Percentiles rank a stretch among this genome's conserved stretches.
These are phyloP conservation scores for Syzygium jambos DNA, from an alignment of 345 rosid species.

Conservation along the genomic window DNA sequence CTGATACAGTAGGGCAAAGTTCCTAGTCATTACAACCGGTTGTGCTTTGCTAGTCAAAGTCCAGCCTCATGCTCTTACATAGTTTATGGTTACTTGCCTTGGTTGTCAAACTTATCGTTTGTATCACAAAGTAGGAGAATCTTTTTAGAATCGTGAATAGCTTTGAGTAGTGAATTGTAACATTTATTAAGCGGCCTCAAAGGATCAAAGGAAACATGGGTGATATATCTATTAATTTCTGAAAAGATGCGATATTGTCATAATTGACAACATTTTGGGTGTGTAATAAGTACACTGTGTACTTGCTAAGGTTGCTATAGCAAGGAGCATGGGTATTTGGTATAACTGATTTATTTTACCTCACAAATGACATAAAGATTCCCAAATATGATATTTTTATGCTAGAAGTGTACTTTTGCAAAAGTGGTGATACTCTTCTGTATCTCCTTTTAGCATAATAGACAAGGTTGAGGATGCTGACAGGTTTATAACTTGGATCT, in stretches of 20 bases:
- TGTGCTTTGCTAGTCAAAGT: not conserved
- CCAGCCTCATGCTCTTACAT: not conserved
- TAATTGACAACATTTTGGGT: not conserved
- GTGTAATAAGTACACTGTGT: not conserved
- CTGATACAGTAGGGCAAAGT: not conserved
- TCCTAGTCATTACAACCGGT: not conserved
- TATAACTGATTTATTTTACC: not conserved
- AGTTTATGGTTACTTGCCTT: not conserved
- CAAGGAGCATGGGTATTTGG: not conserved
- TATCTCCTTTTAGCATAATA: not conserved
- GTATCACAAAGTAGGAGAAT: not conserved
- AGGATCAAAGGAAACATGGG: not conserved
- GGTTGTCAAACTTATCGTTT: not conserved
- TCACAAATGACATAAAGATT: not conserved
- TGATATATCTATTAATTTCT: not conserved
- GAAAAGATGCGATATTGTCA: not conserved
- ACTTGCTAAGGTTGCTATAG: not conserved
- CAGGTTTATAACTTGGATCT: not conserved
- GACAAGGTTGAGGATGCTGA: not conserved
- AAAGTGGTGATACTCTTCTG: not conserved
- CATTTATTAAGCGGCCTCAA: not conserved
- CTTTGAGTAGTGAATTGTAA: not conserved
- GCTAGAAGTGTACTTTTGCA: not conserved
- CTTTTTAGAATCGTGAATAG: not conserved
- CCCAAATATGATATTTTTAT: not conserved